phyloP scores from a whole-genome alignment of 108 stramenopile genomes.

The Fragilariopsis cylindrus region DNA sequence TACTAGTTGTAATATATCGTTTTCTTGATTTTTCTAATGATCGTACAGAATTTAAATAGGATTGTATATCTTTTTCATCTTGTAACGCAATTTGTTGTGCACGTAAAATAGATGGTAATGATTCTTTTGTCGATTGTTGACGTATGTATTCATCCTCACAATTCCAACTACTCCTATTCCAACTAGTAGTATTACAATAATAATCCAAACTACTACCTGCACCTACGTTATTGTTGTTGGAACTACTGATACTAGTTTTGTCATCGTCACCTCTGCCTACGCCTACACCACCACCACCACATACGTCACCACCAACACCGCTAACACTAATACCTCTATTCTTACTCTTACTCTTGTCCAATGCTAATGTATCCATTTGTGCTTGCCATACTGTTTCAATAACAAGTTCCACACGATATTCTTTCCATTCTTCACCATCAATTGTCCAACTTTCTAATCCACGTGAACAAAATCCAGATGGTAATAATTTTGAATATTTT shows the following conservation, averaged over 20 bases:
- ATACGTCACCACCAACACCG: too few species aligned
- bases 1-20: not conserved
- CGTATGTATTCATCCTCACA: conserved; percentile 23
- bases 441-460: conserved; percentile 41
- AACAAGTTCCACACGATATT: conserved; percentile 22
- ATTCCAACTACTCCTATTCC: too few species aligned
- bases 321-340: too few species aligned
- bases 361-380: conserved; percentile 32
- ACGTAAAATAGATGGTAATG: conserved; percentile 5
- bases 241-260: too few species aligned
- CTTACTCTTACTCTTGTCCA: not conserved
- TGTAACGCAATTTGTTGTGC: conserved; percentile 12
- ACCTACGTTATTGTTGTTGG: too few species aligned
- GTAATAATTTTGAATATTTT: not conserved
- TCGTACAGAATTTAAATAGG: conserved; percentile 21
- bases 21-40: conserved; percentile 19
- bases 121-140: conserved; percentile 3
- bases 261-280: too few species aligned
- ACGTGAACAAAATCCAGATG: conserved; percentile 15
- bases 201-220: too few species aligned
- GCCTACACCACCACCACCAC: too few species aligned
- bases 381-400: conserved; percentile 44
- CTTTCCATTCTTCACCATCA: conserved; percentile 36
- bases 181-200: too few species aligned
- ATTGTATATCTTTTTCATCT: conserved; percentile 25